phyloP scores from a whole-genome alignment of 768 basidiomycete species.

The Heimioporus sp. region DNA sequence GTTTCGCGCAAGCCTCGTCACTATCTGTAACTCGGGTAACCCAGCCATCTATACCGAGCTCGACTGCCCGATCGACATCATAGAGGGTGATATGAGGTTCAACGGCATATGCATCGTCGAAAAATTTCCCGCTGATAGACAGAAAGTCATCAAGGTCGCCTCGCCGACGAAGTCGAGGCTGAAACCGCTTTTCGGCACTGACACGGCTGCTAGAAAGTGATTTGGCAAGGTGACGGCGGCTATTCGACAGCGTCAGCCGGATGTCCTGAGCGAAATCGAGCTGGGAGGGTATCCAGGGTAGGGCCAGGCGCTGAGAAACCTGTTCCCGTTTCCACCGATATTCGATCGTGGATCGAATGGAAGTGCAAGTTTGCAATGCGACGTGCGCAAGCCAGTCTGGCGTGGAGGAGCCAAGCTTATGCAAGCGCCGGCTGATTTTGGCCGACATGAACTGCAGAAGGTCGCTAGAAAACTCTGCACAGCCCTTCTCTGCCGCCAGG shows the following conservation, averaged over 20 bases:
- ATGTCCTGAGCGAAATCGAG: constrained; percentile 32
- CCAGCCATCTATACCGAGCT: constrained; percentile 33
- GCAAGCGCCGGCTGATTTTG: constrained; percentile 26
- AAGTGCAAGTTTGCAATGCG: constrained; percentile 33
- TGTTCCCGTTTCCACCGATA: constrained; percentile 35
- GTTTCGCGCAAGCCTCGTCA: constrained; percentile 20
- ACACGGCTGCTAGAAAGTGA: constrained; percentile 2
- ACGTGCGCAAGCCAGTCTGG: constrained; percentile 35
- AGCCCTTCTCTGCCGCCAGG: constrained; percentile 21
- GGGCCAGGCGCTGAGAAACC: constrained; percentile 18
- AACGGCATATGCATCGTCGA: constrained; percentile 3
- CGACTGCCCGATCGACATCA: constrained; percentile 38
- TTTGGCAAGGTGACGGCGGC: constrained; percentile 26
- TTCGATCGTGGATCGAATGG: constrained; percentile 22
- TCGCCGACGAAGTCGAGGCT: background rate
- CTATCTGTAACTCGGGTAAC: constrained; percentile 16
- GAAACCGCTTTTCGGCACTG: constrained; percentile 5
- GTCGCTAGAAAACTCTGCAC: constrained; percentile 19
- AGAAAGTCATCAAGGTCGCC: constrained; percentile 19
- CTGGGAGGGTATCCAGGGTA: constrained; percentile 27
- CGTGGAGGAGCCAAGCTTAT: constrained; percentile 24
- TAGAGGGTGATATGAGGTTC: constrained; percentile 24
- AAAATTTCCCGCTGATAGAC: constrained; percentile 10
- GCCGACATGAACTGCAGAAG: constrained; percentile 28
- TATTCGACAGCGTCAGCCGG: constrained; percentile 31